Conservation (phyloP, 768 basidiomycete genomes). For the Tulasnella sp. region DNA sequence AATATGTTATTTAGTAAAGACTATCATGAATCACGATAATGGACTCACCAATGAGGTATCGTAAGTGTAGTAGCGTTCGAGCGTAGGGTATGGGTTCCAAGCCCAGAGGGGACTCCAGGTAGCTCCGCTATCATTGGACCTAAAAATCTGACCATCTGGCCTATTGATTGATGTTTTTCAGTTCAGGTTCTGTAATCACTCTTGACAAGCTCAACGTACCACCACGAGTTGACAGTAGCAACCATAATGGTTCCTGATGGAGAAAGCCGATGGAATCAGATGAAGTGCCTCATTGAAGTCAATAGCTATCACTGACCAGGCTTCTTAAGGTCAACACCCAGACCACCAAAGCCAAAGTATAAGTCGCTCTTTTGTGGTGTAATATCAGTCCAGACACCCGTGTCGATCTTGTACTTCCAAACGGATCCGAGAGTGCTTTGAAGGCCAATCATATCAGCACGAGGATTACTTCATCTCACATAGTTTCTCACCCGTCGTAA, state of each 20-base stretch:
- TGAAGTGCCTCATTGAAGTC: neutral
- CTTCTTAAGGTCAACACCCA: neutral
- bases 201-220: neutral
- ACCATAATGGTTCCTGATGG: neutral
- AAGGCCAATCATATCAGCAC: neutral
- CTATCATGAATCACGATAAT: too few species aligned
- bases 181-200: neutral
- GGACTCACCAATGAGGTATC: conserved; percentile 37
- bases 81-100: neutral
- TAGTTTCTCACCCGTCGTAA: neutral
- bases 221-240: neutral
- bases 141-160: neutral
- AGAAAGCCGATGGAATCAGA: too few species aligned
- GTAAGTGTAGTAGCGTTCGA: conserved; percentile 39
- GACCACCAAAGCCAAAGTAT: neutral
- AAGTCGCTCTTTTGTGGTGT: neutral
- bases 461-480: neutral
- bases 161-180: neutral
- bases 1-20: too few species aligned
- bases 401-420: neutral
- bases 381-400: neutral
- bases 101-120: neutral
- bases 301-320: neutral
- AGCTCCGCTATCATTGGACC: neutral
- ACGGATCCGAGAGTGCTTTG: neutral